These are phyloP conservation scores for Zelopaecilomyces penicillatus DNA, from an alignment of 2,329 filamentous ascomycete species.

Conservation along the genomic window DNA sequence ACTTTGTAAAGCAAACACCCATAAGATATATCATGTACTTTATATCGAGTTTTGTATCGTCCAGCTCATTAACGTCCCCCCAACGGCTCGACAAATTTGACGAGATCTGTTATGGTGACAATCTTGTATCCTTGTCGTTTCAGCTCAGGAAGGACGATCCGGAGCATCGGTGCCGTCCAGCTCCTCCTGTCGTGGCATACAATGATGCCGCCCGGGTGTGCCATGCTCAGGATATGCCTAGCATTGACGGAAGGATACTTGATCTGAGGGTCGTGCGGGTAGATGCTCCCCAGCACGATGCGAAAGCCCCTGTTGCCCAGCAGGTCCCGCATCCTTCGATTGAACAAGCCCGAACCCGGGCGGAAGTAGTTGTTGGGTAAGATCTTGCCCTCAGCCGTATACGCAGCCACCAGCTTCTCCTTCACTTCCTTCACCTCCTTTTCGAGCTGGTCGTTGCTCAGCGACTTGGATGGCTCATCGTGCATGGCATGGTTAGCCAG, in stretches of 20 bases:
- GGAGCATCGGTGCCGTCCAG: constrained; percentile 80
- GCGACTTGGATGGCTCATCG: constrained; percentile 63
- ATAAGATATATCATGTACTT: no score
- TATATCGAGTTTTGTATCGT: no score
- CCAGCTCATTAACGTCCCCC: constrained; percentile 12
- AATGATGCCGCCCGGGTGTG: constrained; percentile 67
- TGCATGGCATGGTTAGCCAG: constrained; percentile 85
- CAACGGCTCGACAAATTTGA: constrained; percentile 32
- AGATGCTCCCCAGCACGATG: constrained; percentile 74
- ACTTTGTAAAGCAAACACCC: no score
- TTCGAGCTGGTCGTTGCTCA: constrained; percentile 51
- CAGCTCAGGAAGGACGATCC: constrained; percentile 62
- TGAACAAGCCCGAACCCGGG: constrained; percentile 81
- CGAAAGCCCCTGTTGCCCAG: constrained; percentile 56
- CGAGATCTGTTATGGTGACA: constrained; percentile 61
- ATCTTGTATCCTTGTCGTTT: constrained; percentile 60
- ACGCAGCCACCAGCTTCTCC: constrained; percentile 47
- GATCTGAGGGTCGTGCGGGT: constrained; percentile 88
- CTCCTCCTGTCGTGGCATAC: constrained; percentile 76
- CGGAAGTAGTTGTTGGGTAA: constrained; percentile 63
- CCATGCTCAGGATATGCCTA: constrained; percentile 71
- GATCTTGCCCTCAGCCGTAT: constrained; percentile 34
- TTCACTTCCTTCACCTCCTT: constrained; percentile 60
- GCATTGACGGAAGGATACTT: constrained; percentile 61
- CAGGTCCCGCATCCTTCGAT: constrained; percentile 54